These are phyloP conservation scores for Trichaptum fuscoviolaceum DNA, from an alignment of 768 basidiomycete species.

Conservation along the genomic window DNA sequence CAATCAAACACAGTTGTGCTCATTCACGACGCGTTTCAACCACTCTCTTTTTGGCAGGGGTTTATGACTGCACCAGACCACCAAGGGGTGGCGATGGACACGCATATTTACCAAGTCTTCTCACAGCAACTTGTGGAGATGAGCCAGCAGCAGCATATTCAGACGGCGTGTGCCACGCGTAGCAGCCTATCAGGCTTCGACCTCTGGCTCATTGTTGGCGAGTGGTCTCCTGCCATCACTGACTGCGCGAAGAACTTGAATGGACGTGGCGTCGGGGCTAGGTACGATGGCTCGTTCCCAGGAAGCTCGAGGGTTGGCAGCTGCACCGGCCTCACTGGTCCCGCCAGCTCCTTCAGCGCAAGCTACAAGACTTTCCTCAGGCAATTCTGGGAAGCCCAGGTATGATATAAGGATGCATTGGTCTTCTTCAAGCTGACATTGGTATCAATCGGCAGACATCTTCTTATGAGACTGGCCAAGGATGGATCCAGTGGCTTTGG, in stretches of 20 bases:
- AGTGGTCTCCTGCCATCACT: constrained; percentile 76
- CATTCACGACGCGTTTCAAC: constrained; percentile 78
- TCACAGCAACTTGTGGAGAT: constrained; percentile 44
- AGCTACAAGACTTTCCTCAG: constrained; percentile 79
- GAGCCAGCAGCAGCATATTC: constrained; percentile 51
- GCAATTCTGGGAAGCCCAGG: constrained; percentile 82
- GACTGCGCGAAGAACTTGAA: constrained; percentile 83
- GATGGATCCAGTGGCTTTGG: constrained; percentile 85
- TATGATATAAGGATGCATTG: constrained; percentile 14
- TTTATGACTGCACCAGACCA: constrained; percentile 50
- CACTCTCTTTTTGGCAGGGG: constrained; percentile 62
- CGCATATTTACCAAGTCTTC: constrained; percentile 78
- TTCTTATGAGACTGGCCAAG: constrained; percentile 62
- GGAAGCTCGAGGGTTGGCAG: constrained; percentile 69
- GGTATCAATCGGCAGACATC: constrained; percentile 25
- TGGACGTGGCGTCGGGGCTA: constrained; percentile 64
- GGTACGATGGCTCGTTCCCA: constrained; percentile 55
- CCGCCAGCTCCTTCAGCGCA: constrained; percentile 65
- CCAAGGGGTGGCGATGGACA: constrained; percentile 72
- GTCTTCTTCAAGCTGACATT: neutral
- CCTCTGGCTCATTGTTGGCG: constrained; percentile 82
- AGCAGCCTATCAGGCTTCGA: constrained; percentile 45
- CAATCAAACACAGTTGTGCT: constrained; percentile 56
- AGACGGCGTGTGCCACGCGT: constrained; percentile 46
- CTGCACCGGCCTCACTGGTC: constrained; percentile 70